phyloP scores from a whole-genome alignment of 1,139 yeast species.

The Candida neerlandica region DNA sequence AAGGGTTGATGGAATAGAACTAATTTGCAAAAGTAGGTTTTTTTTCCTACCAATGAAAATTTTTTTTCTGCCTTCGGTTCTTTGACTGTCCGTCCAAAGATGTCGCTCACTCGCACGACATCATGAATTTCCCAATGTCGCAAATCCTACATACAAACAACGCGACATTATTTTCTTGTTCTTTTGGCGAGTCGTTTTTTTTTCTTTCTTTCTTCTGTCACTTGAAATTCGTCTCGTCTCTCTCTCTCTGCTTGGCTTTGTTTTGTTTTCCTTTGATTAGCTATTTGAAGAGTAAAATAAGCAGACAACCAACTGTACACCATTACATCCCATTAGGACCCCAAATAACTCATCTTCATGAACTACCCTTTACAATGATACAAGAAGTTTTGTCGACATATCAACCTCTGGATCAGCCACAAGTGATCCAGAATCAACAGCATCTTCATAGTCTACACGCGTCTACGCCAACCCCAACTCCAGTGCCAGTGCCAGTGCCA shows the following conservation, averaged over 20 bases:
- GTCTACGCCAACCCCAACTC: slow-evolving; percentile 5
- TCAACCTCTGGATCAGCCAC: slow-evolving; percentile 7
- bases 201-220: neutral
- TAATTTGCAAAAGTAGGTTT: neutral
- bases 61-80: neutral
- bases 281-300: neutral
- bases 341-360: too few species aligned
- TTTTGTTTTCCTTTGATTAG: neutral
- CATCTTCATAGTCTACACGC: slow-evolving; percentile 5
- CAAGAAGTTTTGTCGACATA: slow-evolving; percentile 1
- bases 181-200: too few species aligned
- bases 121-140: neutral
- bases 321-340: too few species aligned
- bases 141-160: neutral
- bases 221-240: neutral
- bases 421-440: neutral
- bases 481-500: neutral
- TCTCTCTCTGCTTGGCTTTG: neutral
- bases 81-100: neutral
- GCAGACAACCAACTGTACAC: neutral
- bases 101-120: neutral
- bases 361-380: neutral
- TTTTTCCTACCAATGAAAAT: neutral
- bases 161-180: neutral
- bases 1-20: neutral